Evolutionary conservation across 75 land plant genomes (phyloP).

Genomic region (Cryptomeria japonica): DNA sequence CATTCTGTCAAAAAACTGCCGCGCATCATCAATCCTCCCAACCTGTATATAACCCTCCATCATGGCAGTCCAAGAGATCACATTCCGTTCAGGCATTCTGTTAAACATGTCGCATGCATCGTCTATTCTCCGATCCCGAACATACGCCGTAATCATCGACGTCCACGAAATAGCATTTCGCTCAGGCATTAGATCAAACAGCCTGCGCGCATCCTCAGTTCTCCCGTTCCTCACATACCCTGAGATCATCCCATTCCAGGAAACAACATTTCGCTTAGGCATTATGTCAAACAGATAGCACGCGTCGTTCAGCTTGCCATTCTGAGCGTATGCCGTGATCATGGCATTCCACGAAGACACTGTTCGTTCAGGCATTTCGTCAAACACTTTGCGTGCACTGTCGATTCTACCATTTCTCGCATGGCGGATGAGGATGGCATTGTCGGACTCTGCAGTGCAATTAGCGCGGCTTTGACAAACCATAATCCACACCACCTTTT

Average conservation of each 20-base stretch:
- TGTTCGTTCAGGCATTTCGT: constrained; percentile 39
- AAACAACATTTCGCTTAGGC: constrained; percentile 43
- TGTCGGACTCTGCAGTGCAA: not conserved
- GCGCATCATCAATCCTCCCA: constrained; percentile 45
- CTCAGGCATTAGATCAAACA: constrained; percentile 65
- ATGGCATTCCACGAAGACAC: constrained; percentile 52
- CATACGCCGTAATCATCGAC: constrained; percentile 38
- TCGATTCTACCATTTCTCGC: constrained; percentile 40
- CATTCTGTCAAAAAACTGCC: constrained; percentile 15
- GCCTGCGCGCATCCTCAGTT: constrained; percentile 37
- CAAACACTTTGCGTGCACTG: constrained; percentile 40
- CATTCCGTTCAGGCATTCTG: constrained; percentile 36
- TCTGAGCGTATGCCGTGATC: constrained; percentile 51
- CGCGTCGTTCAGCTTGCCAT: constrained; percentile 34
- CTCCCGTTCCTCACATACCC: constrained; percentile 29
- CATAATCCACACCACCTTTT: not conserved
- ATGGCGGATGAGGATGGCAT: constrained; percentile 17
- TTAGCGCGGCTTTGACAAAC: not conserved
- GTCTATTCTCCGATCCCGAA: constrained; percentile 33
- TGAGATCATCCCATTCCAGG: constrained; percentile 52
- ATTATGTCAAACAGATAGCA: constrained; percentile 41
- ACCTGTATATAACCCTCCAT: constrained; percentile 51
- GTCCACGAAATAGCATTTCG: constrained; percentile 45
- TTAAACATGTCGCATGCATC: constrained; percentile 54
- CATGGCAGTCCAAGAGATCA: constrained; percentile 57